These are phyloP conservation scores for Fraxinus dipetala DNA, from an alignment of 305 asterid genomes.

Conservation along the genomic window DNA sequence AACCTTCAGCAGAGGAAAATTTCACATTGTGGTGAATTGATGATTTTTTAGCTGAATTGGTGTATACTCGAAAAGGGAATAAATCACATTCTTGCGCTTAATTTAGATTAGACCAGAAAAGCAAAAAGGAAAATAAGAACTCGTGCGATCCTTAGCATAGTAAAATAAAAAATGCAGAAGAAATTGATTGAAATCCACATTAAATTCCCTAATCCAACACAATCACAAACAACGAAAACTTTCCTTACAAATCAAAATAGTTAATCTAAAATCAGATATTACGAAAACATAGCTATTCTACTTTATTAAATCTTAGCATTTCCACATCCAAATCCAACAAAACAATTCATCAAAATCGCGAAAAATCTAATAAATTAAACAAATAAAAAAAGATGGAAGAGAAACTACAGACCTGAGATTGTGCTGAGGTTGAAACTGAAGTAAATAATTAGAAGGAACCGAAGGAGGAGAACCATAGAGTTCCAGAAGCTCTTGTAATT, in stretches of 20 bases:
- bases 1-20: neutral
- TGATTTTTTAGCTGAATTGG: neutral
- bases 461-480: slow-evolving; percentile 60
- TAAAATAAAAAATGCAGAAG: neutral
- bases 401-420: slow-evolving; percentile 1
- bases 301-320: neutral
- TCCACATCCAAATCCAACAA: neutral
- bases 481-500: slow-evolving; percentile 62
- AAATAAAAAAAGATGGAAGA: neutral
- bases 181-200: neutral
- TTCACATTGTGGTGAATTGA: neutral
- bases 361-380: neutral
- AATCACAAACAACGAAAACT: neutral
- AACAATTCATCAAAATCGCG: neutral
- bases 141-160: neutral
- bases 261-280: neutral
- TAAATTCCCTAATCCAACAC: neutral
- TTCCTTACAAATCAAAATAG: neutral
- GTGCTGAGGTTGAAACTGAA: slow-evolving; percentile 40
- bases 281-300: neutral
- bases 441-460: slow-evolving; percentile 51
- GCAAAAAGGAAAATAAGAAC: neutral
- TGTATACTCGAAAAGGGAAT: neutral
- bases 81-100: neutral
- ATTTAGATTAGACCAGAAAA: neutral